phyloP scores from a whole-genome alignment of 2,329 filamentous ascomycete genomes.

The Beauveria bassiana region DNA sequence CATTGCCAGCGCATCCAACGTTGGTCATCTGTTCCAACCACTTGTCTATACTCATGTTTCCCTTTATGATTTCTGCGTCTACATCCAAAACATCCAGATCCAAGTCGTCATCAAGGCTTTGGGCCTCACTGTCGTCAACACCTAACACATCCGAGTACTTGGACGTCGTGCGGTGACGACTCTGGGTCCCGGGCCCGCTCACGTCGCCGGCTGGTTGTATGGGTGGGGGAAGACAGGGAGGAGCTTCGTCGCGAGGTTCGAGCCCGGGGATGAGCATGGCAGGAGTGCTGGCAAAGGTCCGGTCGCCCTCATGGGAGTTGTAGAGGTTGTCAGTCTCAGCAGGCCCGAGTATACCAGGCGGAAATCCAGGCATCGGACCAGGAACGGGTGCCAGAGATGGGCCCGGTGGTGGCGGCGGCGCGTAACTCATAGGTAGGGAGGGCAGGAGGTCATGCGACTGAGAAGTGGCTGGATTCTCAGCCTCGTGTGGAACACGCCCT shows the following conservation, averaged over 20 bases:
- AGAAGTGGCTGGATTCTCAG: slow-evolving; percentile 21
- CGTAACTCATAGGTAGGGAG: slow-evolving; percentile 35
- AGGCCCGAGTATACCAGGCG: slow-evolving; percentile 15
- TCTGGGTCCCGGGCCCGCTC: too few species aligned
- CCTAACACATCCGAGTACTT: neutral
- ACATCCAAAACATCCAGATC: neutral
- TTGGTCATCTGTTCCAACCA: neutral
- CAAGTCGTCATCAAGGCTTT: neutral
- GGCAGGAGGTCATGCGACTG: slow-evolving; percentile 30
- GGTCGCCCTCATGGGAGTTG: too few species aligned
- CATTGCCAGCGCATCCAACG: too few species aligned
- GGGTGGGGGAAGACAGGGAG: too few species aligned
- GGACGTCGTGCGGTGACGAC: too few species aligned
- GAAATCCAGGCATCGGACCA: slow-evolving; percentile 18
- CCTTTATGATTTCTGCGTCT: neutral
- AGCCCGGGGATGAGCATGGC: too few species aligned
- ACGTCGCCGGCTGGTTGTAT: too few species aligned
- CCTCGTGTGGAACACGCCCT: too few species aligned
- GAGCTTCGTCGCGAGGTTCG: too few species aligned
- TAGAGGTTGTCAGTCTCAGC: too few species aligned
- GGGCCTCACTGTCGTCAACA: neutral
- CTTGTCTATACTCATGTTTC: neutral
- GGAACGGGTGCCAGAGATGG: slow-evolving; percentile 13
- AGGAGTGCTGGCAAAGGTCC: too few species aligned
- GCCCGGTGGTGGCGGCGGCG: slow-evolving; percentile 31